These are phyloP conservation scores for Tarenaya hassleriana DNA, from an alignment of 345 rosid genomes.

Conservation along the genomic window DNA sequence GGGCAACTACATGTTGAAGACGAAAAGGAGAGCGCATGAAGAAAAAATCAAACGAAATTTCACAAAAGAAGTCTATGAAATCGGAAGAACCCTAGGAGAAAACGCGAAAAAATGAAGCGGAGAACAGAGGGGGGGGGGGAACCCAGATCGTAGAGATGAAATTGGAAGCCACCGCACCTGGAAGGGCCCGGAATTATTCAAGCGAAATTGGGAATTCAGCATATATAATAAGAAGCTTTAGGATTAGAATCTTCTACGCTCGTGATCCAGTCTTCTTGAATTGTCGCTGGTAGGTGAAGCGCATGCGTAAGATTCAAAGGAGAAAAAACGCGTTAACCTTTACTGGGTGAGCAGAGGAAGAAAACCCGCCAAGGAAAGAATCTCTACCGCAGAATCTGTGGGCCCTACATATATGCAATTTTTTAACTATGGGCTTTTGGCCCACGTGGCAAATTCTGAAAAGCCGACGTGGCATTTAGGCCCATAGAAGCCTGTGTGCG, in stretches of 20 bases:
- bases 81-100: not conserved
- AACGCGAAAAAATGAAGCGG: not conserved
- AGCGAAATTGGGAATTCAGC: slow-evolving; percentile 25
- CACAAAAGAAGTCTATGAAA: not conserved
- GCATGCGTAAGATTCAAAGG: slow-evolving; percentile 12
- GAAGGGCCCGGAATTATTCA: slow-evolving; percentile 20
- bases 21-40: no score
- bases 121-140: not conserved
- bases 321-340: slow-evolving; percentile 27
- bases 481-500: no score
- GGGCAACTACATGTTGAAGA: not conserved
- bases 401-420: slow-evolving; percentile 21
- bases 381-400: slow-evolving; percentile 29
- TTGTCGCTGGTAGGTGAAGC: slow-evolving; percentile 16
- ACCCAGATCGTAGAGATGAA: slow-evolving; percentile 16
- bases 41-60: not conserved
- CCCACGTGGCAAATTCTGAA: no score
- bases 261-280: no score
- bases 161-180: slow-evolving; percentile 14
- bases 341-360: not conserved
- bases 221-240: slow-evolving; percentile 12
- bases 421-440: no score
- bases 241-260: slow-evolving; percentile 5
- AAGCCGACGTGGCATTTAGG: no score
- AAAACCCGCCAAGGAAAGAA: slow-evolving; percentile 26